These are phyloP conservation scores for Dimargaris cristalligena DNA, from an alignment of 192 early-diverging fungal species.

Conservation along the genomic window DNA sequence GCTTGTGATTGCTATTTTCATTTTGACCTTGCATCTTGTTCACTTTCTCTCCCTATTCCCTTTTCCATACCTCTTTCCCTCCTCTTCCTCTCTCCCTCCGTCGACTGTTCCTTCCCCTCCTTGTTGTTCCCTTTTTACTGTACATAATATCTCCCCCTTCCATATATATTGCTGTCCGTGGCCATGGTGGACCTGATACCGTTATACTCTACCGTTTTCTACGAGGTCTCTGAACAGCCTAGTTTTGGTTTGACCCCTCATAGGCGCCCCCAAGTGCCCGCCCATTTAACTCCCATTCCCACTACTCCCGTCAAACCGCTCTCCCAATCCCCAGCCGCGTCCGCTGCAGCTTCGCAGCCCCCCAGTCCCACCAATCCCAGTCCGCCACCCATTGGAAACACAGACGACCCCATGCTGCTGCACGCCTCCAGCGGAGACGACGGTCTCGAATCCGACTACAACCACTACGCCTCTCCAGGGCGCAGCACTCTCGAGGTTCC, in stretches of 20 bases:
- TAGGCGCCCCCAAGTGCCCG: neutral
- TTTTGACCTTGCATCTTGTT: no score
- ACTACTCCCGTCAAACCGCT: neutral
- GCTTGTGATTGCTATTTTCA: no score
- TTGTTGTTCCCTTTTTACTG: no score
- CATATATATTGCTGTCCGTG: neutral
- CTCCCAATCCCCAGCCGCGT: neutral
- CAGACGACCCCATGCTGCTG: neutral
- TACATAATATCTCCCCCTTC: no score
- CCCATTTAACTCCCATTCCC: neutral
- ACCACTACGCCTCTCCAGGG: neutral
- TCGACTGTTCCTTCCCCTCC: no score
- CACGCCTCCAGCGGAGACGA: no score
- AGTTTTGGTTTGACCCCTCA: neutral
- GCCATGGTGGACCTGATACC: slow-evolving; percentile 10
- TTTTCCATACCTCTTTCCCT: no score
- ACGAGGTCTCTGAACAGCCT: neutral
- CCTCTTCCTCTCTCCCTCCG: no score
- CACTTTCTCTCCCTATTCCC: no score
- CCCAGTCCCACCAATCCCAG: neutral
- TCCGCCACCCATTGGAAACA: neutral
- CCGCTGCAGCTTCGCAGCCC: neutral
- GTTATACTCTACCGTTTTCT: slow-evolving; percentile 1
- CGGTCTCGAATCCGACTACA: neutral
- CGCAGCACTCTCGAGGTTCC: neutral